Evolutionary conservation across 73 alveolate species (phyloP), one percentile per base, ranked within the genome.

Genomic region (Stentor coeruleus): DNA sequence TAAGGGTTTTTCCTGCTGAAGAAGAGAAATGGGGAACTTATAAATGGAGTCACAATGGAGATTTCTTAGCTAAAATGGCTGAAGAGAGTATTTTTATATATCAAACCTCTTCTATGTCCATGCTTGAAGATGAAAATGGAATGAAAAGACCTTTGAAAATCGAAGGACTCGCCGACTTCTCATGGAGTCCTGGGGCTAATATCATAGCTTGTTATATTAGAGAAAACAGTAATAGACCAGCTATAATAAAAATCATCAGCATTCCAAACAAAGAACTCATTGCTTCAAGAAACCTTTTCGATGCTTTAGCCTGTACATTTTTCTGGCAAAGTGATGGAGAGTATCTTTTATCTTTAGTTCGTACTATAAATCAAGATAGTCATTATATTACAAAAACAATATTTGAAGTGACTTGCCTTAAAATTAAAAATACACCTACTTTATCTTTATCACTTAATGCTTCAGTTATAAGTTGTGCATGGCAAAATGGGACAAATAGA

Each of bases 11-110:
- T 40, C 39, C 15, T 37, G 83, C 83, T n/a, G 58, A 75, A n/a
- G 83, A 75, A 37, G 83, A 39, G 1, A 15, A 15, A 6, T 75
- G 83, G 83, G 83, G 83, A 39, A 33, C 83, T 39, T 75, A 39
- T 75, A 37, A 20, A 37, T 75, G 58, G 77, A 75, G 38, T 3
- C 39, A 20, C 33, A 40, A 75, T 75, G 83, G 83, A 75, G 72
- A 37, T 6, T 75, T 36, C 26, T 30, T 75, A n/a, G 59, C 83
- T 33, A 75, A 75, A 75, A 39, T 26, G 38, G 59, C 59, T 6
- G 28, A 37, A n/a, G 31, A n/a, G 11, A 20, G n/a, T 75, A 75
- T 75, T 26, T 26, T 15, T 38, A 14, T 75, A 14, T 75, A 75
- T 39, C 41, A 75, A 20, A 20, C 72, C 6, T 30, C 41, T 1